Base-by-base conservation (phyloP, 768 basidiomycete genomes). In the Fomitopsis serialis region DNA sequence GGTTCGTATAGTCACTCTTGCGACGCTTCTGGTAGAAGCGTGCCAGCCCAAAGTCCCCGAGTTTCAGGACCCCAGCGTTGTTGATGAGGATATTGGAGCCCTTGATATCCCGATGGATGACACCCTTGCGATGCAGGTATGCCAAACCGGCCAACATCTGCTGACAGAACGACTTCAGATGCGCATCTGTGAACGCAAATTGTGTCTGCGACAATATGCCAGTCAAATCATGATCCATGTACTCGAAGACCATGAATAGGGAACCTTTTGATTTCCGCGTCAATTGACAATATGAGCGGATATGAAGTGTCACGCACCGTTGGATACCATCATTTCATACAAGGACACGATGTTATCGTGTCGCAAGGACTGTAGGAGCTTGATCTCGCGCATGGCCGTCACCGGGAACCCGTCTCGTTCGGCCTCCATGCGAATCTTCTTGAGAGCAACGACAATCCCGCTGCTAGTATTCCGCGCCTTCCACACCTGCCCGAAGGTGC, bases 221-320 rank as follows among this genome's bases (percentile, higher is more conserved):
- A 2, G 95, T 98, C 50, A 99, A 75, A 66, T 99, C 97, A 66
- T 98, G 96, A 63, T 99, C 94, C 91, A 97, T 91, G 69, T 99
- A 99, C 68, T 98, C 95, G 63, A 98, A 93, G 36, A 99, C 96
- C 97, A 99, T 99, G 71, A 92, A 96, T 40, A 97, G 95, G 45
- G 89, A 86, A 54, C 93, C 96, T 98, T 62, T 52, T 24, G 37
- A 40, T 56, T 55, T 54, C 59, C 43, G 42, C 53, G 54, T 32
- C 23, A 43, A 22, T 56, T 17, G 48, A 48, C 37, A 37, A 13
- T 3, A 56, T 15, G 32, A 25, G 27, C 43, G 25, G 3, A 5
- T 34, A 21, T n/a, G 24, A 32, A 42, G 42, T 52, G 8, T 17
- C 12, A 60, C 80, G 59, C 61, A 94, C 97, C 94, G 61, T 92